Percentiles rank a stretch among this genome's conserved stretches.
Evolutionary conservation across 768 basidiomycete species (phyloP).

Genomic region (Solioccasus polychromus): DNA sequence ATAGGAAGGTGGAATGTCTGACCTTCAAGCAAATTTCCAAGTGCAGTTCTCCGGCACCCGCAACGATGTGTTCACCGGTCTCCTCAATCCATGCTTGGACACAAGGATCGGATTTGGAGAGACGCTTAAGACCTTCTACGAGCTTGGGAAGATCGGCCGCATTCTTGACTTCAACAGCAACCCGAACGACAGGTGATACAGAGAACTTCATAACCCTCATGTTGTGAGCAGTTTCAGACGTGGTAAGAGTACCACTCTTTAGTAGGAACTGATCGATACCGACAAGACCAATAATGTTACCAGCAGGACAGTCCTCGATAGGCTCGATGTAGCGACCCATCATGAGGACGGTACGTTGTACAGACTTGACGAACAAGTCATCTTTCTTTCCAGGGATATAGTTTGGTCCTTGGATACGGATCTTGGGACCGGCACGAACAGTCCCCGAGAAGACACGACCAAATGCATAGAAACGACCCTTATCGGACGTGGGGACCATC

Average conservation of each 20-base stretch:
- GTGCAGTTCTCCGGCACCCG: conserved; percentile 98
- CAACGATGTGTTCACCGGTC: conserved; percentile 97
- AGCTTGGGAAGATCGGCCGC: conserved; percentile 98
- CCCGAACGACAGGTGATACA: conserved; percentile 98
- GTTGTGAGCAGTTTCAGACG: conserved; percentile 98
- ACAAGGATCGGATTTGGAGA: conserved; percentile 99
- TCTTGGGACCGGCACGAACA: conserved; percentile 94
- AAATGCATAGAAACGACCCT: conserved; percentile 99
- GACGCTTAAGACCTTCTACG: conserved; percentile 99
- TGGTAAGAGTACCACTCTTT: conserved; percentile 97
- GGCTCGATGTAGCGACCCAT: conserved; percentile 99
- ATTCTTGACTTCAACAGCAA: conserved; percentile 99
- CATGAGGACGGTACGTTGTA: conserved; percentile 99
- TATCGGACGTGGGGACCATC: conserved; percentile 99
- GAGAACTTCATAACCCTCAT: conserved; percentile 99
- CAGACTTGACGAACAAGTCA: conserved; percentile 94
- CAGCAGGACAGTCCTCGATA: conserved; percentile 98
- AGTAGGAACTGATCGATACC: conserved; percentile 99
- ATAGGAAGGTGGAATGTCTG: conserved; percentile 7
- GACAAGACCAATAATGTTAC: conserved; percentile 98
- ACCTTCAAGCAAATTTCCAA: conserved; percentile 99
- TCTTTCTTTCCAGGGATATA: conserved; percentile 99
- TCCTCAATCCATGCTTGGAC: conserved; percentile 93
- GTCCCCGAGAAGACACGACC: conserved; percentile 99
- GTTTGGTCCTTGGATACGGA: conserved; percentile 99